Base-by-base conservation (phyloP, 495 filamentous ascomycete species). In the Lindgomyces ingoldianus region DNA sequence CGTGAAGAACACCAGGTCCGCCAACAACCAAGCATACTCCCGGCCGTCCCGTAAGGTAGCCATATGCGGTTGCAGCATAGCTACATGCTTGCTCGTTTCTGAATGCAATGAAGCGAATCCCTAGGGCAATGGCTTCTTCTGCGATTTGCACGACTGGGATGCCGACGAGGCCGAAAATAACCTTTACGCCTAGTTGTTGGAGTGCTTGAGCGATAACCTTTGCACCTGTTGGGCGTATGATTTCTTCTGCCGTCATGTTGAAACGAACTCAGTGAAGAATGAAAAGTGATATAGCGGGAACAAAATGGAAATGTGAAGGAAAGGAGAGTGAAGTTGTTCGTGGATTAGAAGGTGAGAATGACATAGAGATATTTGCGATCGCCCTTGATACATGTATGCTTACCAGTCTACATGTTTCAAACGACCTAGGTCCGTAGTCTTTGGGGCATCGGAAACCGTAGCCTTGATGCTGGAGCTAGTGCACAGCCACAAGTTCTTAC, bases 81-180 rank as follows among this genome's bases (percentile, higher is more conserved):
- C 78, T 79, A 30, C 83, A 84, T 8, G 85, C 81, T 72, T 88
- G 85, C 59, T 88, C 85, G 57, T 88, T 88, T 24, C 85, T 73
- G 68, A 88, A 87, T 33, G 77, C 84, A 48, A 87, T 81, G 73
- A 87, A 87, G 29, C 82, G 81, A 61, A 88, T 86, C 1, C 84
- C 84, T 26, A 85, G 70, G 30, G 83, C 81, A 64, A 87, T 81
- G 30, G 79, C 82, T 62, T 86, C 83, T 70, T 87, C 84, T 45
- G 84, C 85, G 21, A 87, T 85, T 56, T 87, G 81, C 33, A 85
- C 84, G 3, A 87, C 81, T 14, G 85, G 85, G 46, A 87, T 85
- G 41, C 85, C 85, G 4, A 87, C 85, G 42, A 86, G 80, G 59
- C 85, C 85, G 72, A 87, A 87, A 69, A 88, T 80, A 26, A 86